phyloP scores from a whole-genome alignment of 805 yeast genomes.

The Candida easanensis region DNA sequence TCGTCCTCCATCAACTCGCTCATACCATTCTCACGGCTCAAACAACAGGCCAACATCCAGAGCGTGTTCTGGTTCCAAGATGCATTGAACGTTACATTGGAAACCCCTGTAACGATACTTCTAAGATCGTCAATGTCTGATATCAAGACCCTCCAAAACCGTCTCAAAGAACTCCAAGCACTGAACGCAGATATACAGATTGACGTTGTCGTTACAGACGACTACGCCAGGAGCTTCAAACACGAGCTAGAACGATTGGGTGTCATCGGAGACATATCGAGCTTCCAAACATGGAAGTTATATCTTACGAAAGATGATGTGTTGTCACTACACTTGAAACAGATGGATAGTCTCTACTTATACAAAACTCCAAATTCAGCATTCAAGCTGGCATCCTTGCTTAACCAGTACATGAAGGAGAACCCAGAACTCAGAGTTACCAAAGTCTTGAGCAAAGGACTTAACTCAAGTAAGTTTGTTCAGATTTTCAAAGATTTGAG shows the following conservation, averaged over 20 bases:
- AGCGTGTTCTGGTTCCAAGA: slow-evolving; percentile 46
- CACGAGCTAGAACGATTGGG: slow-evolving; percentile 30
- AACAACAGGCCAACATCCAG: slow-evolving; percentile 47
- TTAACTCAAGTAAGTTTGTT: slow-evolving; percentile 47
- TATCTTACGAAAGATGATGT: slow-evolving; percentile 10
- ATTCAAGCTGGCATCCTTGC: slow-evolving; percentile 32
- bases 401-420: slow-evolving; percentile 44
- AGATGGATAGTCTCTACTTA: slow-evolving; percentile 36
- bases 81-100: slow-evolving; percentile 9
- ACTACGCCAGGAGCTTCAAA: slow-evolving; percentile 34
- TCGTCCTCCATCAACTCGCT: slow-evolving; percentile 50
- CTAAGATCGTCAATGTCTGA: slow-evolving; percentile 24
- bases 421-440: slow-evolving; percentile 48
- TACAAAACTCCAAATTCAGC: slow-evolving; percentile 31
- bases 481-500: slow-evolving; percentile 35
- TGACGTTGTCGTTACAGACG: slow-evolving; percentile 33
- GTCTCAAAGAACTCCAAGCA: slow-evolving; percentile 19
- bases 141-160: slow-evolving; percentile 11
- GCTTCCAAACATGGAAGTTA: slow-evolving; percentile 19
- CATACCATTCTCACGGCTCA: slow-evolving; percentile 53
- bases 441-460: slow-evolving; percentile 55
- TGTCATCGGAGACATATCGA: slow-evolving; percentile 18
- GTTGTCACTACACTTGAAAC: slow-evolving; percentile 16
- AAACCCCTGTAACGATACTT: slow-evolving; percentile 23
- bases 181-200: slow-evolving; percentile 16